Evolutionary conservation across 805 yeast species (phyloP).

Genomic region (Naumovozyma baii): DNA sequence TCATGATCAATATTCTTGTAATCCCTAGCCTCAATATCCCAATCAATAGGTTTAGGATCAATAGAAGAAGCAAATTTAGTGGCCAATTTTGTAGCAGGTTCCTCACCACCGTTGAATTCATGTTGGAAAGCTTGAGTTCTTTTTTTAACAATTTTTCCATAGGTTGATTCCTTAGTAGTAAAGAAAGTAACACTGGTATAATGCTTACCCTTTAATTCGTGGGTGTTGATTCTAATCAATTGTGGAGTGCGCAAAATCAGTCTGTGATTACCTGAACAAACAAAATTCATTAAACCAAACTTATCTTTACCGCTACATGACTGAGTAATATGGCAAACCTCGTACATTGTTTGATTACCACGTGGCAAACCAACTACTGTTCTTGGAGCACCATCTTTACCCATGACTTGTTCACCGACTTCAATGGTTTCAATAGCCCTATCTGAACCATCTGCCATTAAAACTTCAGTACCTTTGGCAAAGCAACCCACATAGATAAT

Average conservation of each 20-base stretch:
- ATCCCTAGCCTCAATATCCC: constrained; percentile 37
- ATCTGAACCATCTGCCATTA: constrained; percentile 37
- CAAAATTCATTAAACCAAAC: constrained; percentile 6
- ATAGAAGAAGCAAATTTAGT: constrained; percentile 16
- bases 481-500: constrained; percentile 83
- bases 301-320: constrained; percentile 1
- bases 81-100: constrained; percentile 14
- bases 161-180: constrained; percentile 7
- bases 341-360: constrained; percentile 37
- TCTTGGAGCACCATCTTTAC: constrained; percentile 37
- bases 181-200: constrained; percentile 22
- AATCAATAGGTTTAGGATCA: constrained; percentile 22
- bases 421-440: constrained; percentile 30
- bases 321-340: constrained; percentile 23
- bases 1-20: constrained; percentile 15
- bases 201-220: constrained; percentile 3
- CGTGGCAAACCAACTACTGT: constrained; percentile 37
- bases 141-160: constrained; percentile 5
- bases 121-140: constrained; percentile 4
- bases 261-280: constrained; percentile 33
- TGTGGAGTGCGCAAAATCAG: constrained; percentile 30
- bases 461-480: constrained; percentile 33
- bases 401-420: constrained; percentile 37
- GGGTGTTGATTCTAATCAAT: constrained; percentile 4
- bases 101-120: constrained; percentile 16